Percentiles rank a stretch among this genome's conserved stretches.
phyloP scores from a whole-genome alignment of 805 yeast species.

The Yarrowia osloensis region DNA sequence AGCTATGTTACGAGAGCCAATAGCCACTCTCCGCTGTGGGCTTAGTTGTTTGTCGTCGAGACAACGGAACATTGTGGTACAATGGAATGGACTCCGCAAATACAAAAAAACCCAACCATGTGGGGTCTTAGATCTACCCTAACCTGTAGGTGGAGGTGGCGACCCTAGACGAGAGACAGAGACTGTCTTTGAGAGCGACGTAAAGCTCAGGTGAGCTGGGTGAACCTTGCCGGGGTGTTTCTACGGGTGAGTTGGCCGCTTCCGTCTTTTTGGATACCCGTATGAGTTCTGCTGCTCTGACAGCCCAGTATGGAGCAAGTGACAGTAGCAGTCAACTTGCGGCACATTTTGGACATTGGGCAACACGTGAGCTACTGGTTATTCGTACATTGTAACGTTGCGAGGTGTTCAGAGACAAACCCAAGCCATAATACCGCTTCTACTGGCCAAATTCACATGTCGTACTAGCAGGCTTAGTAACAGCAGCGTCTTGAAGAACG shows the following conservation, averaged over 20 bases:
- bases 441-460: background rate
- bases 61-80: background rate
- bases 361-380: no score
- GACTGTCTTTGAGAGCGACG: background rate
- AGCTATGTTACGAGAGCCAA: constrained; percentile 5
- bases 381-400: no score
- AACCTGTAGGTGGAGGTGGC: constrained; percentile 27
- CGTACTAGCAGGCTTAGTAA: background rate
- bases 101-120: constrained; percentile 10
- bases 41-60: background rate
- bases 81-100: constrained; percentile 5
- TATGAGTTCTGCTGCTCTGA: background rate
- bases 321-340: no score
- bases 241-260: background rate
- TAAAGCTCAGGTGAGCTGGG: background rate
- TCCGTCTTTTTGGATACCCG: background rate
- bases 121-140: constrained; percentile 26
- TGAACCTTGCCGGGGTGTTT: background rate
- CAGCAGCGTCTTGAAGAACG: background rate
- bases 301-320: background rate
- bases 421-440: no score
- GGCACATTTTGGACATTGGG: no score
- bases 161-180: background rate
- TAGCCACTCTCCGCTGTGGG: background rate
- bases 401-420: no score